Evolutionary conservation across 257 asterid species (phyloP).

Genomic region (Mitragyna speciosa): DNA sequence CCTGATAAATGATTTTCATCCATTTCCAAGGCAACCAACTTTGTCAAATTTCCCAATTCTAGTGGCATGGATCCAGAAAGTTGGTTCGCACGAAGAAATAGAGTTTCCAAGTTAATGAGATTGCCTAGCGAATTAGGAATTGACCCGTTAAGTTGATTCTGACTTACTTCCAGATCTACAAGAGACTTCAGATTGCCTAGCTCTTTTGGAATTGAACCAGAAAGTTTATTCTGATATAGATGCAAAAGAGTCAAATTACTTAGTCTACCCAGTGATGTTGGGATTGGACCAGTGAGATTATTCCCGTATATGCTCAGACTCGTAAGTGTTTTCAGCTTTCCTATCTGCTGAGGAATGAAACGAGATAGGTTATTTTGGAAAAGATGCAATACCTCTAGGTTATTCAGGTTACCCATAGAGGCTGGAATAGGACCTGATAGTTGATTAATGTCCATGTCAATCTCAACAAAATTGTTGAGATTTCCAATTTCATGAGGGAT

Average conservation of each 20-base stretch:
- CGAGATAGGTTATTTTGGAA: neutral
- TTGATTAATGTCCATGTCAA: neutral
- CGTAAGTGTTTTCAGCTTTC: neutral
- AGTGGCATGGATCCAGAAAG: conserved; percentile 18
- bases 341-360: conserved; percentile 10
- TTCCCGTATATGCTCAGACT: neutral
- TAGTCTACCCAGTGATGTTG: neutral
- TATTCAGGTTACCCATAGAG: neutral
- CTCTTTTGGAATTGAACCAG: conserved; percentile 23
- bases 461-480: neutral
- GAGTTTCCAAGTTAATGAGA: neutral
- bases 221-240: conserved; percentile 5
- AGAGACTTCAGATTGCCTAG: conserved; percentile 21
- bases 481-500: conserved; percentile 11
- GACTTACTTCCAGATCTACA: neutral
- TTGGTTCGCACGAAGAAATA: conserved; percentile 9
- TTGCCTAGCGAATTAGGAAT: conserved; percentile 20
- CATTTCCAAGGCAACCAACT: conserved; percentile 12
- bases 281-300: neutral
- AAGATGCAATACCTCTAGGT: neutral
- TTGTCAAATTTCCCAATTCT: conserved; percentile 15
- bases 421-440: neutral
- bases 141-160: conserved; percentile 16
- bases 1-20: conserved; percentile 30
- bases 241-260: neutral